Evolutionary conservation across 179 eudicot genomes (phyloP).

Genomic region (Silene coronaria): DNA sequence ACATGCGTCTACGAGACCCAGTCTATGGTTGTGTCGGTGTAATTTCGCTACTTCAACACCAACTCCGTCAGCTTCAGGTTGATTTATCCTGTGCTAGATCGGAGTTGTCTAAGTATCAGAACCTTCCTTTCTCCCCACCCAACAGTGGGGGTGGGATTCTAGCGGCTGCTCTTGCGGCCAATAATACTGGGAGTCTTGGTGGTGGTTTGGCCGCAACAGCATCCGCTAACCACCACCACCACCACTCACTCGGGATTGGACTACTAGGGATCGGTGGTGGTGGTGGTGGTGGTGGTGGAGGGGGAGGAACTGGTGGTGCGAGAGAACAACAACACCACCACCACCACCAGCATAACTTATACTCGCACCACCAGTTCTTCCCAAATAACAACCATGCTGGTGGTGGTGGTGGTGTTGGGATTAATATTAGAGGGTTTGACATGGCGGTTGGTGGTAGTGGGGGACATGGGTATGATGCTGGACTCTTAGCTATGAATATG

Average conservation of each 20-base stretch:
- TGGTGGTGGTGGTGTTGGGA: slow-evolving; percentile 27
- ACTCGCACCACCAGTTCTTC: slow-evolving; percentile 57
- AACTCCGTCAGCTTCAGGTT: slow-evolving; percentile 42
- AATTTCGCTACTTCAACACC: slow-evolving; percentile 61
- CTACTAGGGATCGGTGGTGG: slow-evolving; percentile 33
- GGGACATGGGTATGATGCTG: slow-evolving; percentile 21
- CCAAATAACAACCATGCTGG: slow-evolving; percentile 29
- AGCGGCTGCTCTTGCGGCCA: slow-evolving; percentile 9
- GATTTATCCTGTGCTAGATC: slow-evolving; percentile 60
- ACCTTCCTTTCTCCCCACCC: slow-evolving; percentile 20
- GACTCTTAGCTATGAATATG: slow-evolving; percentile 50
- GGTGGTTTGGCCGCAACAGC: slow-evolving; percentile 15
- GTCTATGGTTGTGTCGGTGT: slow-evolving; percentile 83
- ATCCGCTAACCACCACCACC: slow-evolving; percentile 21
- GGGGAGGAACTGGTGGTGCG: slow-evolving; percentile 21
- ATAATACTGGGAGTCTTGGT: background rate
- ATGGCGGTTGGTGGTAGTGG: slow-evolving; percentile 30
- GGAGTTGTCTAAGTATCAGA: slow-evolving; percentile 72
- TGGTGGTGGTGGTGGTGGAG: slow-evolving; percentile 13
- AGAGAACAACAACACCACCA: slow-evolving; percentile 25
- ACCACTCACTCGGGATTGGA: slow-evolving; percentile 40
- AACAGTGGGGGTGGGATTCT: slow-evolving; percentile 20
- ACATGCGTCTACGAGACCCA: slow-evolving; percentile 61
- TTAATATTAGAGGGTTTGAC: slow-evolving; percentile 36
- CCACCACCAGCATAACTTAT: slow-evolving; percentile 8